Percentiles rank a stretch among this genome's conserved stretches.
Conservation (phyloP, 2,329 filamentous ascomycete species). For the Penicillium sp. region DNA sequence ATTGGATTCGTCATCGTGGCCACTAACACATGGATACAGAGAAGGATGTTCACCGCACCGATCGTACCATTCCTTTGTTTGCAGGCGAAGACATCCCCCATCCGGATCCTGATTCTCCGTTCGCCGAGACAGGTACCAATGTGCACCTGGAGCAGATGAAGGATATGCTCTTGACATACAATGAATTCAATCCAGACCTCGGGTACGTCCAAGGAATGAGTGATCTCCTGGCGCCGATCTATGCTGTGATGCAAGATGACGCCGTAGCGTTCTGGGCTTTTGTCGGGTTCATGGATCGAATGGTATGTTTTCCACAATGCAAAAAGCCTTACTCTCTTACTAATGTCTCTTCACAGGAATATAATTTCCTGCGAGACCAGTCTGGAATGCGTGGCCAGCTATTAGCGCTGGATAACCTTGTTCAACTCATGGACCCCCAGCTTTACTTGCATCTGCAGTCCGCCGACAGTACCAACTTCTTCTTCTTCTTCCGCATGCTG, state of each 20-base stretch:
- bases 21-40: conserved; percentile 60
- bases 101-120: conserved; percentile 92
- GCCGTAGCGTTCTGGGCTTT: conserved; percentile 97
- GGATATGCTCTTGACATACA: conserved; percentile 97
- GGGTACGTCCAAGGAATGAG: conserved; percentile 99
- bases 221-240: conserved; percentile 90
- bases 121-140: conserved; percentile 89
- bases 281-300: conserved; percentile 92
- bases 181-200: conserved; percentile 92
- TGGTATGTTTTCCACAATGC: conserved; percentile 51
- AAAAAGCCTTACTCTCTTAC: not conserved
- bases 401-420: conserved; percentile 84
- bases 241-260: conserved; percentile 96
- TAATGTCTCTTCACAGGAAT: conserved; percentile 54
- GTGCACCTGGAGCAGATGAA: conserved; percentile 99
- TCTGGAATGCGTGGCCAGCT: conserved; percentile 94
- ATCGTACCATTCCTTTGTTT: conserved; percentile 92
- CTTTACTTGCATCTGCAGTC: conserved; percentile 86
- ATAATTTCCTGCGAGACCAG: conserved; percentile 93
- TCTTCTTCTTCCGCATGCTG: conserved; percentile 99
- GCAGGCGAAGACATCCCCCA: conserved; percentile 95
- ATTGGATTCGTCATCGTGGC: conserved; percentile 4
- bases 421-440: conserved; percentile 94
- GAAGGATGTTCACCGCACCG: conserved; percentile 97
- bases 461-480: conserved; percentile 96